Base-by-base conservation (phyloP, 306 rosid genomes). In the Senna siamea region DNA sequence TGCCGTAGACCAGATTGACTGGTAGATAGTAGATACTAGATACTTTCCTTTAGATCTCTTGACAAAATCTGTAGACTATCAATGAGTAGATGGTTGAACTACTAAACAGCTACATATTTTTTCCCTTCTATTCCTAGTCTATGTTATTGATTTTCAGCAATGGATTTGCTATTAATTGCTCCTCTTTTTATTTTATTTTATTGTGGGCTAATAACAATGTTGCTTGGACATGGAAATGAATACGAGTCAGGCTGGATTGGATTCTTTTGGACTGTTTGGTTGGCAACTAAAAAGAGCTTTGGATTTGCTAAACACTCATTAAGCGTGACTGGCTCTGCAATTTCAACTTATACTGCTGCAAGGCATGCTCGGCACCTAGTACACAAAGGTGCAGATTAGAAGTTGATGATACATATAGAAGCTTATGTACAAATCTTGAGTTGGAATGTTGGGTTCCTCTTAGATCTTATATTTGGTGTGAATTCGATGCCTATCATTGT, bases 211-310 rank as follows among this genome's bases (percentile, higher is more conserved):
- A 71, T 75, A 35, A 60, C 26, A 59, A 72, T 76, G 67, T 76
- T 66, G 18, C 66, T 52, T 66, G 62, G 54, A 60, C 65, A 71
- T 83, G 82, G 72, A 72, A 83, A 79, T 69, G 76, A 13, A 76
- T 71, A 53, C 72, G 68, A 66, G 32, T 43, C 79, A 93, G 98
- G 97, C 44, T 93, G 98, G 98, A 69, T 91, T 57, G 98, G 93
- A 75, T 93, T 93, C 87, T 85, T 93, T 60, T 89, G 78, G 63
- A 30, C 83, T 18, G 65, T 86, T 35, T 90, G 96, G 97, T 69
- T 90, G 85, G 93, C 80, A 69, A 78, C 78, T 7, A 84, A 79
- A 74, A 90, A 85, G 85, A 83, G 92, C 81, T 60, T 89, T 18
- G 86, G 85, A 35, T 52, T 90, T 52, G 98, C 93, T 9, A 87